Conservation (phyloP, 2,329 filamentous ascomycete genomes). For the Xylariomycetidae sp. region DNA sequence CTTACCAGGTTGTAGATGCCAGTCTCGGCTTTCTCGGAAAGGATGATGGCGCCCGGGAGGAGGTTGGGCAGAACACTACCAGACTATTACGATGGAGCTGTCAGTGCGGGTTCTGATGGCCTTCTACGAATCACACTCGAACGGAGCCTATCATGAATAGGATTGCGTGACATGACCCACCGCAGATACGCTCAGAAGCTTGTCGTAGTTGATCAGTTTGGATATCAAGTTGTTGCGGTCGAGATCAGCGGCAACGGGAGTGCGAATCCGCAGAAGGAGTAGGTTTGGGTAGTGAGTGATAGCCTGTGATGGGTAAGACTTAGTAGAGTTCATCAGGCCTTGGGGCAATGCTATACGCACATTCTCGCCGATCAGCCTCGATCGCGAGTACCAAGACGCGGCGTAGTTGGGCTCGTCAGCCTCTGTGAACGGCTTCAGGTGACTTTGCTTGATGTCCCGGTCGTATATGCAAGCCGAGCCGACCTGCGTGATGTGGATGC, state of each 20-base stretch:
- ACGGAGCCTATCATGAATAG: too few relatives aligned
- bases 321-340: neutral
- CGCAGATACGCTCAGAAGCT: slow-evolving; percentile 2
- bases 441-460: neutral
- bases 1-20: slow-evolving; percentile 9
- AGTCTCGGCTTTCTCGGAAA: slow-evolving; percentile 5
- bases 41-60: slow-evolving; percentile 7
- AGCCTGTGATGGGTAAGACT: neutral
- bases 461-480: slow-evolving; percentile 11
- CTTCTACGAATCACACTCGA: too few relatives aligned
- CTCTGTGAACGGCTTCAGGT: slow-evolving; percentile 5
- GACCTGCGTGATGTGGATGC: slow-evolving; percentile 10
- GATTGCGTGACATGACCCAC: too few relatives aligned
- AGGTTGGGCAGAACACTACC: slow-evolving; percentile 6
- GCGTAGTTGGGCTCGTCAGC: slow-evolving; percentile 7
- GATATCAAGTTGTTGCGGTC: slow-evolving; percentile 5
- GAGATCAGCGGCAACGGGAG: slow-evolving; percentile 6
- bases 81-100: too few relatives aligned
- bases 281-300: slow-evolving; percentile 9
- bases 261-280: slow-evolving; percentile 5
- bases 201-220: slow-evolving; percentile 5
- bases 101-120: too few relatives aligned
- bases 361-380: slow-evolving; percentile 6
- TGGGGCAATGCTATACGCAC: neutral
- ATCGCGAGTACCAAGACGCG: slow-evolving; percentile 7